Evolutionary conservation across 441 rosid species (phyloP).

Genomic region (Geranium incanum): DNA sequence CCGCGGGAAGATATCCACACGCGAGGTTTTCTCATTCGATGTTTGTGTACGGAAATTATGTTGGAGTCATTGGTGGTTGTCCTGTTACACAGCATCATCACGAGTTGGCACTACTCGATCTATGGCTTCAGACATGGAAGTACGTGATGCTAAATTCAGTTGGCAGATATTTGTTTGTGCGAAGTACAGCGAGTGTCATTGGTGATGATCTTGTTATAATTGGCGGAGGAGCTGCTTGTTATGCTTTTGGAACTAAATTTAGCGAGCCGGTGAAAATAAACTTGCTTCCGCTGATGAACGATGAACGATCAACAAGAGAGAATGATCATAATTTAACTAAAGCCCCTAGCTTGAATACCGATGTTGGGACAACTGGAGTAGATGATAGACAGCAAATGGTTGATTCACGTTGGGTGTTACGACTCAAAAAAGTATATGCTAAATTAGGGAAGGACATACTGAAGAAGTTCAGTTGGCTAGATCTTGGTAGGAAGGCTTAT

Average conservation of each 20-base stretch:
- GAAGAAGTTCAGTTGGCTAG: conserved; percentile 87
- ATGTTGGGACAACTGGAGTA: conserved; percentile 20
- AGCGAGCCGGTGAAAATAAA: conserved; percentile 66
- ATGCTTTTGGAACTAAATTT: conserved; percentile 93
- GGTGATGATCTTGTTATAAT: conserved; percentile 64
- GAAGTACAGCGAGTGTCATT: conserved; percentile 59
- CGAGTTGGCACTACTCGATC: conserved; percentile 67
- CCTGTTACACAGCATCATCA: conserved; percentile 66
- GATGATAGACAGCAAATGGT: conserved; percentile 20
- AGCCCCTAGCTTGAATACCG: conserved; percentile 18
- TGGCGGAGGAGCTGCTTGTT: conserved; percentile 97
- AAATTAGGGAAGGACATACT: conserved; percentile 76
- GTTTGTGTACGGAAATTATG: conserved; percentile 55
- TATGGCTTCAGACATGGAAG: conserved; percentile 49
- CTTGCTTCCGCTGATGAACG: conserved; percentile 39
- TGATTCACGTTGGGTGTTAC: conserved; percentile 37
- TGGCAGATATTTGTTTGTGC: conserved; percentile 65
- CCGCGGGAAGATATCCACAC: conserved; percentile 61
- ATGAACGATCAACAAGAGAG: conserved; percentile 25
- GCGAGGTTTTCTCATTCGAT: conserved; percentile 86
- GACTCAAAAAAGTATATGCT: conserved; percentile 55
- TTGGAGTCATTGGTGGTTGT: conserved; percentile 90
- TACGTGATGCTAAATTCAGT: conserved; percentile 49
- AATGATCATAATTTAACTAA: conserved; percentile 23
- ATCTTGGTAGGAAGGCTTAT: conserved; percentile 62